A percentile compares a stretch with the other conserved stretches of the same genome.
These are phyloP conservation scores for Dioscorea zingiberensis DNA, from an alignment of 106 monocot species.

Conservation along the genomic window DNA sequence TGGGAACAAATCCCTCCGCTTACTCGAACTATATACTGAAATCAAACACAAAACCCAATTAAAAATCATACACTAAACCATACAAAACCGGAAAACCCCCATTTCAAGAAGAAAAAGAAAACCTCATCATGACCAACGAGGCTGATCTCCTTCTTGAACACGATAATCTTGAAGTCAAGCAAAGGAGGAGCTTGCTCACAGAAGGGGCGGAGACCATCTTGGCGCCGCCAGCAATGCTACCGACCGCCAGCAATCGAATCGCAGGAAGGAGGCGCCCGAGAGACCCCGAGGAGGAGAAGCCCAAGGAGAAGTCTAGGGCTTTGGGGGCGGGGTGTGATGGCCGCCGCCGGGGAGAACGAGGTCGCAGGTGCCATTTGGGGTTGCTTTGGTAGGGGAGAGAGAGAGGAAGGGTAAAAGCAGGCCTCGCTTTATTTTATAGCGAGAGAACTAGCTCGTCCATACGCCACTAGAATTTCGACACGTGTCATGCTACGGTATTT, in stretches of 20 bases:
- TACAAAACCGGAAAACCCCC: too few relatives aligned
- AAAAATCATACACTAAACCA: not conserved
- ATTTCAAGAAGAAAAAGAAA: not conserved
- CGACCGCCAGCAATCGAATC: not conserved
- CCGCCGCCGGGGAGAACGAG: slow-evolving; percentile 6
- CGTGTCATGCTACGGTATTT: not conserved
- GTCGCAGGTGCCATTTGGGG: slow-evolving; percentile 21
- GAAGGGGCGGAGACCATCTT: slow-evolving; percentile 44
- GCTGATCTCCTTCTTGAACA: slow-evolving; percentile 90
- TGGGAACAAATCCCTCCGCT: slow-evolving; percentile 83
- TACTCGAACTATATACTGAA: slow-evolving; percentile 81
- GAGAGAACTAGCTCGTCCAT: too few relatives aligned
- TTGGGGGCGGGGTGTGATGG: not conserved
- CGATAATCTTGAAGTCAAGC: slow-evolving; percentile 80
- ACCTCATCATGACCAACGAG: slow-evolving; percentile 86
- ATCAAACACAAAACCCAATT: not conserved
- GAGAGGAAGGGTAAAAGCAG: not conserved
- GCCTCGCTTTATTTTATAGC: too few relatives aligned
- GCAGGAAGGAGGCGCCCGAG: slow-evolving; percentile 5
- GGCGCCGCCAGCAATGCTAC: slow-evolving; percentile 30
- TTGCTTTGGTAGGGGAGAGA: too few relatives aligned
- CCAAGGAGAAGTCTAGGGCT: slow-evolving; percentile 2
- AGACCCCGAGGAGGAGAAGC: slow-evolving; percentile 18
- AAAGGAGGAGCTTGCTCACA: slow-evolving; percentile 22
- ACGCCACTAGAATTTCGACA: not conserved